Percentiles rank a stretch among this genome's conserved stretches.
Evolutionary conservation across 352 stramenopile genomes (phyloP).

Genomic region (Globisporangium okanoganense): DNA sequence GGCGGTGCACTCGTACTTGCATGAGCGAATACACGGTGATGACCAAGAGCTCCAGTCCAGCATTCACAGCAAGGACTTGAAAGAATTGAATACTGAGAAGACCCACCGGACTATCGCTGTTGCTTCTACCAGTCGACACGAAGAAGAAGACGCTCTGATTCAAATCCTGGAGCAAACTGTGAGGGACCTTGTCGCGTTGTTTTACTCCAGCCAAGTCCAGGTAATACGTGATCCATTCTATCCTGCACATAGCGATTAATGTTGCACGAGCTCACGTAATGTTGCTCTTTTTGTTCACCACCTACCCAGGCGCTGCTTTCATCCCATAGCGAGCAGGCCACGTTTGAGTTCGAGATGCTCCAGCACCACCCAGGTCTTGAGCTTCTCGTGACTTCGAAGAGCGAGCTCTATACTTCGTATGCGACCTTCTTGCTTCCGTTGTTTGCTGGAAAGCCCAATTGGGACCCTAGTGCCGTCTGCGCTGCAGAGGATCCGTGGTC

Average conservation of each 20-base stretch:
- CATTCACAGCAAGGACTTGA: too few species aligned
- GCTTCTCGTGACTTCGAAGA: constrained; percentile 17
- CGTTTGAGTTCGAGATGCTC: constrained; percentile 46
- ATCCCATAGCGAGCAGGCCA: constrained; percentile 15
- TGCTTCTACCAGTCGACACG: constrained; percentile 7
- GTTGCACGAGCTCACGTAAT: background rate
- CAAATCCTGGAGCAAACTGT: background rate
- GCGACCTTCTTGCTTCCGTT: constrained; percentile 36
- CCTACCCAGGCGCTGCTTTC: constrained; percentile 5
- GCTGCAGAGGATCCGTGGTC: constrained; percentile 13
- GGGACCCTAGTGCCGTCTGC: constrained; percentile 14
- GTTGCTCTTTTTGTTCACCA: background rate
- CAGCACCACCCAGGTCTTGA: constrained; percentile 33
- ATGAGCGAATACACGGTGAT: constrained; percentile 2
- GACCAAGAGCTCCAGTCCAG: constrained; percentile 4
- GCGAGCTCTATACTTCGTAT: background rate
- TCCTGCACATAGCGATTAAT: background rate
- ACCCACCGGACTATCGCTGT: background rate
- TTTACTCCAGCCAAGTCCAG: constrained; percentile 8
- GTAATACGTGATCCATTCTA: constrained; percentile 1
- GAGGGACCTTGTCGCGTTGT: constrained; percentile 1
- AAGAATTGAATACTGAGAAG: background rate
- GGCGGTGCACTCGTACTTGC: constrained; percentile 20
- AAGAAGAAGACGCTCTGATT: constrained; percentile 1
- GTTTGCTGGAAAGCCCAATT: constrained; percentile 20